Evolutionary conservation across 108 stramenopile species (phyloP).

Genomic region (Nitzschia palea): DNA sequence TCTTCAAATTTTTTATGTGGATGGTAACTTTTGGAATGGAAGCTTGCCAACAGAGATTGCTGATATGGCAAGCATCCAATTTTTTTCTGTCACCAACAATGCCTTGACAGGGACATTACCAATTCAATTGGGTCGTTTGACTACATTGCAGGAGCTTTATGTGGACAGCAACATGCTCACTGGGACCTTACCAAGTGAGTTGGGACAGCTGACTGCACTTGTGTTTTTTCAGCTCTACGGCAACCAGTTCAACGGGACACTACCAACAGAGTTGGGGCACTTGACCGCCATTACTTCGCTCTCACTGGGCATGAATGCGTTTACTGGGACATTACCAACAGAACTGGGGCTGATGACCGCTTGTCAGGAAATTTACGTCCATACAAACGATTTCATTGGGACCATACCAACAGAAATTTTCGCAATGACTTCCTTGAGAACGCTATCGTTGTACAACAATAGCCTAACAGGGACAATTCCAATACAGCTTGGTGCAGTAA

Average conservation of each 20-base stretch:
- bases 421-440: neutral
- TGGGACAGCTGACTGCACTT: conserved; percentile 35
- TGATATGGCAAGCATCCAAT: too few relatives aligned
- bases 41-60: conserved; percentile 55
- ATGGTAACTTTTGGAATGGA: conserved; percentile 52
- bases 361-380: neutral
- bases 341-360: neutral
- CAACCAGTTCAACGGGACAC: conserved; percentile 21
- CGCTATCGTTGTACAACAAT: neutral
- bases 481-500: neutral
- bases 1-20: conserved; percentile 42
- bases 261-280: neutral
- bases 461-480: conserved; percentile 3
- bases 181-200: conserved; percentile 34
- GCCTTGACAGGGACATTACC: neutral
- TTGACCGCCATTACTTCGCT: neutral
- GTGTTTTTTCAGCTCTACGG: conserved; percentile 44
- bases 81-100: neutral
- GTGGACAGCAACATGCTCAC: conserved; percentile 13
- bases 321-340: neutral
- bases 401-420: conserved; percentile 46
- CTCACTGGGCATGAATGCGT: neutral
- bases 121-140: neutral
- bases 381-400: conserved; percentile 3
- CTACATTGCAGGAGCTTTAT: conserved; percentile 7